These are phyloP conservation scores for Petunia hybrid DNA, from an alignment of 305 asterid species.

Conservation along the genomic window DNA sequence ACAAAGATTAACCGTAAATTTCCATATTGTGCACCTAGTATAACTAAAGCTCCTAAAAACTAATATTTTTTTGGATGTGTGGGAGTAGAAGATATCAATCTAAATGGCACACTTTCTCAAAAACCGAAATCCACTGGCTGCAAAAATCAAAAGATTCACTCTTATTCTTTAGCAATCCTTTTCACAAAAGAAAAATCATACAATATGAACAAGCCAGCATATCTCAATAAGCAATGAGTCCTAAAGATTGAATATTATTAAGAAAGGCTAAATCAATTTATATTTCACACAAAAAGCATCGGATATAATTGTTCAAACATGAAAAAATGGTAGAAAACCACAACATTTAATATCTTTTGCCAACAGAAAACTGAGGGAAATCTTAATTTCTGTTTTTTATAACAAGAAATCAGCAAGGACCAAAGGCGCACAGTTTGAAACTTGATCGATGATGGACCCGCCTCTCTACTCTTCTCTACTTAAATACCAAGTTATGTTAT, in stretches of 20 bases:
- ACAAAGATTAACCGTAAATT: background rate
- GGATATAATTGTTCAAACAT: constrained; percentile 9
- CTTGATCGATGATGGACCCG: no score
- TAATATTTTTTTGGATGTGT: background rate
- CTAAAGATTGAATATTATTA: background rate
- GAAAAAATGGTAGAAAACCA: background rate
- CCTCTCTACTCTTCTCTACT: no score
- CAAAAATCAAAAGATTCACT: background rate
- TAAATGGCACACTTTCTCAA: background rate
- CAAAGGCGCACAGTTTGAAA: no score
- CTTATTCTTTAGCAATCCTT: background rate
- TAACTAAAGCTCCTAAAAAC: constrained; percentile 11
- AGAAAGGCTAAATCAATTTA: background rate
- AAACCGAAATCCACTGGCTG: background rate
- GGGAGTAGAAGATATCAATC: background rate
- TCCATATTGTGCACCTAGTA: background rate
- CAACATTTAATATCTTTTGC: background rate
- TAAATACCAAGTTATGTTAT: no score
- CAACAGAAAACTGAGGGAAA: background rate
- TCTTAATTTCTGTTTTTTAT: no score
- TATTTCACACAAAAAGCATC: background rate
- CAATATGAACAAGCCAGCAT: background rate
- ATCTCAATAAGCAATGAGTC: background rate
- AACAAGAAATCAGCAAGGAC: no score
- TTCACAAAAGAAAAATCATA: background rate